A percentile compares a stretch with the other conserved stretches of the same genome.
phyloP scores from a whole-genome alignment of 2,329 filamentous ascomycete species.

The Myriangium duriaei region DNA sequence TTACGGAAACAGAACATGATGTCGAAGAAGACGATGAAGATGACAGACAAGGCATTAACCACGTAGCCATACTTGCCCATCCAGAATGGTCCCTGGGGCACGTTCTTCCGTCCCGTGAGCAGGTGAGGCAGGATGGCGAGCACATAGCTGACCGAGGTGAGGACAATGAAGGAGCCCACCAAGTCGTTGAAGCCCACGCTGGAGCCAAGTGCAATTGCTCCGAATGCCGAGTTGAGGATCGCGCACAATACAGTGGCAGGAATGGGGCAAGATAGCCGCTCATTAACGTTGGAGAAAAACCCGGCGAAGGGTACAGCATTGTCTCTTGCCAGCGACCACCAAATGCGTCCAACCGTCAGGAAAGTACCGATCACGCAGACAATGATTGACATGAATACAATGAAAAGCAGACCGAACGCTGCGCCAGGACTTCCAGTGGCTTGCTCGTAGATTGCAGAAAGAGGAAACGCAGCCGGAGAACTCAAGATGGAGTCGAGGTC shows the following conservation, averaged over 20 bases:
- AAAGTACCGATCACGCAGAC: slow-evolving; percentile 40
- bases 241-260: slow-evolving; percentile 46
- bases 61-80: slow-evolving; percentile 22
- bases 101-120: slow-evolving; percentile 20
- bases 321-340: slow-evolving; percentile 47
- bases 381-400: slow-evolving; percentile 41
- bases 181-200: slow-evolving; percentile 24
- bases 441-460: slow-evolving; percentile 37
- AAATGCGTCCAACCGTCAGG: slow-evolving; percentile 34
- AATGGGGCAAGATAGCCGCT: slow-evolving; percentile 45
- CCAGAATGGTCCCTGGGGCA: slow-evolving; percentile 24
- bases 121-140: slow-evolving; percentile 25
- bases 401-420: slow-evolving; percentile 45
- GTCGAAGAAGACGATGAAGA: slow-evolving; percentile 25
- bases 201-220: slow-evolving; percentile 23
- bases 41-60: slow-evolving; percentile 22
- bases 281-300: slow-evolving; percentile 42
- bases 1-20: slow-evolving; percentile 31
- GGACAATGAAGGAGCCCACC: slow-evolving; percentile 25
- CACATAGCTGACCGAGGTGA: slow-evolving; percentile 24
- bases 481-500: slow-evolving; percentile 30
- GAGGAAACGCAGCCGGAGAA: slow-evolving; percentile 31
- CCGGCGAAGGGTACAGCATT: slow-evolving; percentile 45
- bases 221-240: slow-evolving; percentile 34
- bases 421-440: slow-evolving; percentile 37